phyloP scores from a whole-genome alignment of 75 land plant species.

The Larix kaempferi region DNA sequence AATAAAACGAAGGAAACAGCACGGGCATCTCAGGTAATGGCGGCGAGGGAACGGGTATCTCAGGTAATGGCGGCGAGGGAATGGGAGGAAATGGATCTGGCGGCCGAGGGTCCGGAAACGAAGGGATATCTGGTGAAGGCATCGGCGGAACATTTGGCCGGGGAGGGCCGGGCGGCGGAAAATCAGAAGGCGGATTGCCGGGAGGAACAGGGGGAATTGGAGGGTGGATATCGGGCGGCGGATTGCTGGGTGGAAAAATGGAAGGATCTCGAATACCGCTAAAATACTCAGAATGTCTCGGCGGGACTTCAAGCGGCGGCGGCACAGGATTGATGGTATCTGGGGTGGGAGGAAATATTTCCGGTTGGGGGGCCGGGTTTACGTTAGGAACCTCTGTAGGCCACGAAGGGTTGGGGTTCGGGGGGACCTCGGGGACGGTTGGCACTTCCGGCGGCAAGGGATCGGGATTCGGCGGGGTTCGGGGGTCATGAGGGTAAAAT shows the following conservation, averaged over 20 bases:
- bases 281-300: background rate
- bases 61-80: background rate
- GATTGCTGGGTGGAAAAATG: background rate
- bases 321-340: background rate
- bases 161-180: no score
- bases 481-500: background rate
- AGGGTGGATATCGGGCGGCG: conserved; percentile 1
- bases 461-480: no score
- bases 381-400: background rate
- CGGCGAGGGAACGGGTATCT: no score
- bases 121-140: background rate
- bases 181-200: background rate
- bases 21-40: no score
- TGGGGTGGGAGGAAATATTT: background rate
- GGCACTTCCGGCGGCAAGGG: background rate
- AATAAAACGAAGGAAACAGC: no score
- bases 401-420: background rate
- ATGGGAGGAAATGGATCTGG: background rate
- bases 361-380: background rate
- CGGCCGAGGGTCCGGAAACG: background rate
- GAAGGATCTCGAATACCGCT: background rate
- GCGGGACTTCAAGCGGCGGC: background rate
- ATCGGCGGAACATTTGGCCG: background rate
- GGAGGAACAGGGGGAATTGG: background rate
- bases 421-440: background rate